phyloP scores from a whole-genome alignment of 2,329 filamentous ascomycete genomes.

The Aspergillus felis region DNA sequence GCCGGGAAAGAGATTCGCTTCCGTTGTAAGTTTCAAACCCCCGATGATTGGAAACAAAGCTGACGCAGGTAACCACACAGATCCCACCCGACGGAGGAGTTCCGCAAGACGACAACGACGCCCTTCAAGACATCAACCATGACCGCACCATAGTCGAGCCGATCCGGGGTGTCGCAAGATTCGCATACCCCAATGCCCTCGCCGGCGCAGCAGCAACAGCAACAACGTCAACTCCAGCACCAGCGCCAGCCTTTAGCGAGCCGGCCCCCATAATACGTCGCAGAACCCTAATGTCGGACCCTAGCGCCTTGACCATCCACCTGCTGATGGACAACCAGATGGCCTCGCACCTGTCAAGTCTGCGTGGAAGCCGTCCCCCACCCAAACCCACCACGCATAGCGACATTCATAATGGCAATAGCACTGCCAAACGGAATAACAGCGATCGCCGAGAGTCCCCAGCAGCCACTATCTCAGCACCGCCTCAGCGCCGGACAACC shows the following conservation, averaged over 20 bases:
- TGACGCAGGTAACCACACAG: conserved; percentile 8
- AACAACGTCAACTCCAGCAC: neutral
- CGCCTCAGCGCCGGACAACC: neutral
- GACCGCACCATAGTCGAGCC: conserved; percentile 10
- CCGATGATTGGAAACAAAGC: neutral
- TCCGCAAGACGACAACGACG: conserved; percentile 9
- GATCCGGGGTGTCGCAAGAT: conserved; percentile 1
- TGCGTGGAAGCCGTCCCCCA: neutral
- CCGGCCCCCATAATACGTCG: neutral
- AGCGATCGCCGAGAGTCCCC: neutral
- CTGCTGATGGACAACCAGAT: neutral
- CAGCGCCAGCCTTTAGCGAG: neutral
- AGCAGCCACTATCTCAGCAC: neutral
- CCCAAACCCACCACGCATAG: neutral
- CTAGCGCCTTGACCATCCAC: neutral
- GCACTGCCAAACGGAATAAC: neutral
- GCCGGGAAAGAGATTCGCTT: conserved; percentile 41
- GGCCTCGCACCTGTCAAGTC: neutral
- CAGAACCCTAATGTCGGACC: neutral
- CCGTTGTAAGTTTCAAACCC: conserved; percentile 13
- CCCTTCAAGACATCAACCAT: conserved; percentile 4
- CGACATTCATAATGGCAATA: neutral
- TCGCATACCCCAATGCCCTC: neutral
- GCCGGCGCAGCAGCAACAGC: neutral
- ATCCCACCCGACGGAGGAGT: conserved; percentile 15